Conservation (phyloP, 2,329 filamentous ascomycete genomes). For the Zarea fungicola region DNA sequence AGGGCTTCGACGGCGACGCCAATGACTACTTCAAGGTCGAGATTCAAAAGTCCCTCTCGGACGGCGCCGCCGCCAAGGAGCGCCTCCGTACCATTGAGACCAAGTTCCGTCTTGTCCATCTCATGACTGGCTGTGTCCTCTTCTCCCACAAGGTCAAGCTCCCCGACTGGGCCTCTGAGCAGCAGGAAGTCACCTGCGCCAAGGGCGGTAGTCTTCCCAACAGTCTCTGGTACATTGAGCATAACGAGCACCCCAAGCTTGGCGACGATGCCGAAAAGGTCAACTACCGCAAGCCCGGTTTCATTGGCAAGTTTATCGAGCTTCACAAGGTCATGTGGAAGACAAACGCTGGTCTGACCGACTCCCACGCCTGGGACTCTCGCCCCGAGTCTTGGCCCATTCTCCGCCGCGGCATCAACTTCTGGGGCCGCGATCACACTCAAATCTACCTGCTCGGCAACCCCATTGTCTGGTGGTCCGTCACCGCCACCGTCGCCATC, state of each 20-base stretch:
- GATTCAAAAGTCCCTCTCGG: slow-evolving; percentile 86
- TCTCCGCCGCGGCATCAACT: slow-evolving; percentile 92
- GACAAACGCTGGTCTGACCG: slow-evolving; percentile 91
- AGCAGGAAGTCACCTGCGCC: slow-evolving; percentile 98
- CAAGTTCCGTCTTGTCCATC: slow-evolving; percentile 90
- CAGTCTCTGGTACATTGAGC: slow-evolving; percentile 94
- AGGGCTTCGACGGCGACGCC: slow-evolving; percentile 93
- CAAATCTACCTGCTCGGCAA: slow-evolving; percentile 97
- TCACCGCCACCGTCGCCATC: slow-evolving; percentile 68
- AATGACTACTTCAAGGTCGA: slow-evolving; percentile 95
- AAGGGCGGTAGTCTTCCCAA: slow-evolving; percentile 88
- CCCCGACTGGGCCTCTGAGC: slow-evolving; percentile 94
- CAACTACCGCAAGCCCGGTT: slow-evolving; percentile 91
- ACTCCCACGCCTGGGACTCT: slow-evolving; percentile 97
- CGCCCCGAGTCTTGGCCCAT: slow-evolving; percentile 90
- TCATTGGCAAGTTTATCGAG: slow-evolving; percentile 97
- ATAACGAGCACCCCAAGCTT: slow-evolving; percentile 78
- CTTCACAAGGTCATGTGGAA: slow-evolving; percentile 98
- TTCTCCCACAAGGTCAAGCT: slow-evolving; percentile 99
- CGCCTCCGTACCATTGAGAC: slow-evolving; percentile 89
- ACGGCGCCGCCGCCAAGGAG: slow-evolving; percentile 71
- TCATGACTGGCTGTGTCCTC: slow-evolving; percentile 93
- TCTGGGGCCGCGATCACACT: slow-evolving; percentile 91
- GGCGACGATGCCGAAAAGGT: slow-evolving; percentile 78
- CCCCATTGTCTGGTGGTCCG: slow-evolving; percentile 90